phyloP scores from a whole-genome alignment of 129 eudicot genomes.

The Flaveria brownii region DNA sequence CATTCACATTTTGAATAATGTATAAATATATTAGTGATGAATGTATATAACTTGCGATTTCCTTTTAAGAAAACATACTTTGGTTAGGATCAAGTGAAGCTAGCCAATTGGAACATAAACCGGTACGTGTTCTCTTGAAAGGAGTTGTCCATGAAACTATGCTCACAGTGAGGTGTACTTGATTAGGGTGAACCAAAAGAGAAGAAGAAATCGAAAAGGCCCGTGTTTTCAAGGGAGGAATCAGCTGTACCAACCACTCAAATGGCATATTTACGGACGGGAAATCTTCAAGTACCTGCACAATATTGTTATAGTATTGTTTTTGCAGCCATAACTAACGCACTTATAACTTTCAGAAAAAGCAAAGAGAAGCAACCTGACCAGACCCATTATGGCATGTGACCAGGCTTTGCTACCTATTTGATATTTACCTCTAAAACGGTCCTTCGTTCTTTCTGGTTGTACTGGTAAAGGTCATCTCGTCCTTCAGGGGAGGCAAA shows the following conservation, averaged over 20 bases:
- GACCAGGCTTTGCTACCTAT: not conserved
- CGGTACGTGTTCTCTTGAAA: slow-evolving; percentile 76
- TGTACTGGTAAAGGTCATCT: slow-evolving; percentile 87
- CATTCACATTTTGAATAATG: not conserved
- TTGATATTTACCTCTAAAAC: slow-evolving; percentile 67
- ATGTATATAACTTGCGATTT: not conserved
- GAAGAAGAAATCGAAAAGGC: slow-evolving; percentile 94
- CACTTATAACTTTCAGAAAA: not conserved
- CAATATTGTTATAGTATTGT: not conserved
- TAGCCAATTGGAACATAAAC: slow-evolving; percentile 94
- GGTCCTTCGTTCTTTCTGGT: slow-evolving; percentile 90
- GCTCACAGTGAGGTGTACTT: slow-evolving; percentile 87
- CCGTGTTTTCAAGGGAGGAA: slow-evolving; percentile 78
- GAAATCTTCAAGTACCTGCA: slow-evolving; percentile 88
- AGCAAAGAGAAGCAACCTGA: not conserved
- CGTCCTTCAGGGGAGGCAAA: slow-evolving; percentile 97
- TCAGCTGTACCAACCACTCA: slow-evolving; percentile 93
- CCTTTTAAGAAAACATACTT: slow-evolving; percentile 40
- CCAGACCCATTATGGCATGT: not conserved
- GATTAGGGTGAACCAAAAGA: slow-evolving; percentile 72
- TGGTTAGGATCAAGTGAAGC: slow-evolving; percentile 76
- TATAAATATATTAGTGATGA: not conserved
- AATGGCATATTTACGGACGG: slow-evolving; percentile 93
- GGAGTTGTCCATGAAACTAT: slow-evolving; percentile 93
- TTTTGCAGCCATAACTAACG: not conserved